Evolutionary conservation across 257 asterid species (phyloP).

Genomic region (Capsicum baccatum): DNA sequence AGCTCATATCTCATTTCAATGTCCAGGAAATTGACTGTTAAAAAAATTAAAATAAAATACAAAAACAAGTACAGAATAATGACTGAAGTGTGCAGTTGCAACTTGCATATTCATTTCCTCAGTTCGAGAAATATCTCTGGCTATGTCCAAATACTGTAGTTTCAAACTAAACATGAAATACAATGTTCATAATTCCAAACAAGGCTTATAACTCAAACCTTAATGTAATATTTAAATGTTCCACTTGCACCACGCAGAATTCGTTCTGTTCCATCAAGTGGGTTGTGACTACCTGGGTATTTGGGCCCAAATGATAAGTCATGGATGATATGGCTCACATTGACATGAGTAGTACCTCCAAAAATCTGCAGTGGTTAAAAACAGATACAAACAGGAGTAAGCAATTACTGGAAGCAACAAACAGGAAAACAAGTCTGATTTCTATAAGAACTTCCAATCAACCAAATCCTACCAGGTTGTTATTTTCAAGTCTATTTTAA

Average conservation of each 20-base stretch:
- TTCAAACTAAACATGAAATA: constrained; percentile 18
- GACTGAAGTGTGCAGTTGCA: constrained; percentile 1
- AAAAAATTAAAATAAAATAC: not conserved
- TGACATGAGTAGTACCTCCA: constrained; percentile 83
- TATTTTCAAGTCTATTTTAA: not conserved
- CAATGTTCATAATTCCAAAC: not conserved
- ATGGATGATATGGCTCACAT: constrained; percentile 93
- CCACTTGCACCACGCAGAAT: constrained; percentile 88
- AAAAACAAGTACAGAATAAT: not conserved
- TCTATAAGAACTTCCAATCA: not conserved
- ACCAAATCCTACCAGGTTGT: not conserved
- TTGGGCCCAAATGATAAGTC: constrained; percentile 96
- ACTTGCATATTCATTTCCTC: constrained; percentile 4
- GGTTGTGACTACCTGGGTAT: constrained; percentile 97
- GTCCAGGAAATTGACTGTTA: not conserved
- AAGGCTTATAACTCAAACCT: constrained; percentile 54
- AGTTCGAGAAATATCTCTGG: not conserved
- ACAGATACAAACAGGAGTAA: constrained; percentile 24
- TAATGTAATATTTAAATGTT: constrained; percentile 96
- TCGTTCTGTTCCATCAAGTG: constrained; percentile 88
- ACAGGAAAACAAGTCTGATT: not conserved
- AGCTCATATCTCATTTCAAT: not conserved
- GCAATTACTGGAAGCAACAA: not conserved
- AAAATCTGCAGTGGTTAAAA: constrained; percentile 63
- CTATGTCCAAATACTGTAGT: constrained; percentile 25